Evolutionary conservation across 2,329 filamentous ascomycete genomes (phyloP), one percentile per base, ranked within the genome.

Genomic region (Cryphonectria carpinicola): DNA sequence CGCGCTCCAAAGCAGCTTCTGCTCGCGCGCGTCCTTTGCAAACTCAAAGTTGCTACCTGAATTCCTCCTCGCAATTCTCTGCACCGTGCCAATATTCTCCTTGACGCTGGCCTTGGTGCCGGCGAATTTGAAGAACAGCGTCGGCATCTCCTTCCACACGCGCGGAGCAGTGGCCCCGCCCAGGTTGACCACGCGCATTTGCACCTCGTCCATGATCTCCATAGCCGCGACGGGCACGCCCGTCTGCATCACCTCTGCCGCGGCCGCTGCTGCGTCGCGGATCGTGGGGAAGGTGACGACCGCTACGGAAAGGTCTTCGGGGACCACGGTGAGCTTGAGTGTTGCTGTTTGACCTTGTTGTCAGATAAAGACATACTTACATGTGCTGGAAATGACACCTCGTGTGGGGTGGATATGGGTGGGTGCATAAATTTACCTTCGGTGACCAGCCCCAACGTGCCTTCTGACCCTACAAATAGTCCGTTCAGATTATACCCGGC

Each of bases 121-220:
- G 1, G 92, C 90, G 78, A 97, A 93, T 81, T 94, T 95, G 86
- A 95, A 94, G 79, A 95, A 95, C 17, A 95, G 85, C 1, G 93
- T 95, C 0, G 93, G 92, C 68, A 86, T 81, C 79, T 95, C 93
- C 75, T 91, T 87, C 93, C 93, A 95, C 60, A 88, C 87, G 7
- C 87, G 82, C 22, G 89, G 90, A 10, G 88, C 86, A 0, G 92
- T 94, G 4, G 89, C 88, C 0, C 92, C 91, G 14, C 91, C 88
- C 67, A 90, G 84, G 80, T 96, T 96, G 77, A 96, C 90, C 0
- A 95, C 92, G 73, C 85, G 87, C 93, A 96, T 96, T 80, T 95
- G 92, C 4, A 95, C 91, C 70, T 96, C 93, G 77, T 96, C 93
- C 92, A 96, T 94, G 75, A 96, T 72, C 80, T 96, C 93, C 88